Conservation (phyloP, 129 eudicot species). For the sunflower (Helianthus annuus) region DNA sequence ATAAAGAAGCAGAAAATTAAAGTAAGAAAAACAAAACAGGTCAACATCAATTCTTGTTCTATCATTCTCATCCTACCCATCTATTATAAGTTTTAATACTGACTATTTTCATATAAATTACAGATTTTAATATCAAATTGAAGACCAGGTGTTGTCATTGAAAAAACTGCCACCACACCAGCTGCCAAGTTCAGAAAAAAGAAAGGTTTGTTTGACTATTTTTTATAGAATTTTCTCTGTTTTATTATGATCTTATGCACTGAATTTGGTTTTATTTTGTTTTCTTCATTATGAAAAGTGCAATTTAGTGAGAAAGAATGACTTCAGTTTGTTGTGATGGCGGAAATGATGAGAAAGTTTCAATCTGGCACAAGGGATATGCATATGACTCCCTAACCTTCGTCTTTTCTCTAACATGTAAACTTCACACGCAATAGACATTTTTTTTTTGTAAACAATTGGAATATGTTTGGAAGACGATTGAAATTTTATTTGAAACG, state of each 20-base stretch:
- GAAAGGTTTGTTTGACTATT: slow-evolving; percentile 53
- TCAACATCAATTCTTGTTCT: slow-evolving; percentile 18
- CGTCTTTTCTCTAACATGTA: slow-evolving; percentile 50
- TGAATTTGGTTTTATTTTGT: slow-evolving; percentile 9
- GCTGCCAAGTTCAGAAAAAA: slow-evolving; percentile 53
- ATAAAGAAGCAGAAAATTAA: slow-evolving; percentile 84
- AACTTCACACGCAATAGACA: background rate
- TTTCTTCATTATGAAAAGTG: slow-evolving; percentile 36
- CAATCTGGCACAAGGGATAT: slow-evolving; percentile 78
- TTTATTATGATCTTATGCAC: background rate
- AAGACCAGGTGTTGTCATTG: slow-evolving; percentile 45
- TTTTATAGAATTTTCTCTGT: background rate
- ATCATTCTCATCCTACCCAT: background rate
- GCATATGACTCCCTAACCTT: slow-evolving; percentile 43
- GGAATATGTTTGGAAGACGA: too few relatives aligned
- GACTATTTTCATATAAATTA: background rate
- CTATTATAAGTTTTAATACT: background rate
- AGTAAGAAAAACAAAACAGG: slow-evolving; percentile 79
- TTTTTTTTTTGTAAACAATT: too few relatives aligned
- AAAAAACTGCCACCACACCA: slow-evolving; percentile 32
- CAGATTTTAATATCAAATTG: slow-evolving; percentile 60
- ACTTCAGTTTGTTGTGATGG: slow-evolving; percentile 81
- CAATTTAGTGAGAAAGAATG: slow-evolving; percentile 70
- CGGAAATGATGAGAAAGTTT: slow-evolving; percentile 89
- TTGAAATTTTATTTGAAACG: too few relatives aligned